These are phyloP conservation scores for Claviceps capensis DNA, from an alignment of 2,329 filamentous ascomycete genomes.

Conservation along the genomic window DNA sequence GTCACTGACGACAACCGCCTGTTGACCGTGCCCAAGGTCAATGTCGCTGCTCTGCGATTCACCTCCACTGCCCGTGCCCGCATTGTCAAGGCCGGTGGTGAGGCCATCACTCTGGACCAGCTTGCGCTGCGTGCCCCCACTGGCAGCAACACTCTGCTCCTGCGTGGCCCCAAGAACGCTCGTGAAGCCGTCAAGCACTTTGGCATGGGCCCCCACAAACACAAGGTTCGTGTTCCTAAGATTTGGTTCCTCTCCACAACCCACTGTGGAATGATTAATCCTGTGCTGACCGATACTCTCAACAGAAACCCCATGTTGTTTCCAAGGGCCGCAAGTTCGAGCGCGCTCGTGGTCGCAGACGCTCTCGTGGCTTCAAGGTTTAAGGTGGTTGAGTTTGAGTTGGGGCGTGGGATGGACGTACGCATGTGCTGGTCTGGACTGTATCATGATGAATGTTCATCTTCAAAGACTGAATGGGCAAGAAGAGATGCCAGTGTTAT, in stretches of 20 bases:
- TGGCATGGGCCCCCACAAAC: constrained; percentile 90
- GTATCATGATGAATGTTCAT: neutral
- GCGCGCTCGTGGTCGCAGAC: constrained; percentile 94
- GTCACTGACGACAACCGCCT: constrained; percentile 97
- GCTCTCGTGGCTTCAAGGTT: constrained; percentile 99
- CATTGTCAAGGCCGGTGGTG: constrained; percentile 85
- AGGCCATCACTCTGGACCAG: constrained; percentile 93
- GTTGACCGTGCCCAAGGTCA: constrained; percentile 79
- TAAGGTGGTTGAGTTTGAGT: constrained; percentile 40
- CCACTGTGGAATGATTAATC: neutral
- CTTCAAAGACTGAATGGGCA: constrained; percentile 8
- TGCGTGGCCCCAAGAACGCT: constrained; percentile 96
- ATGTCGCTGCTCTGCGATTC: constrained; percentile 88
- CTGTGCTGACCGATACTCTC: neutral
- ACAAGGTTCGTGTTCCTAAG: constrained; percentile 65
- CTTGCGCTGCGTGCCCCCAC: constrained; percentile 90
- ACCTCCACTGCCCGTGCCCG: constrained; percentile 90
- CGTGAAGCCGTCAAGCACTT: constrained; percentile 99
- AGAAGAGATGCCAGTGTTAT: constrained; percentile 17
- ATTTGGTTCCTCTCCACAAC: too few species aligned
- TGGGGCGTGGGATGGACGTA: constrained; percentile 8
- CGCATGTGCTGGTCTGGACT: constrained; percentile 3
- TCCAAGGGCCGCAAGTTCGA: constrained; percentile 99
- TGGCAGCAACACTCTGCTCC: constrained; percentile 90
- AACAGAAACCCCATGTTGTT: constrained; percentile 85